Evolutionary conservation across 202 grass and related monocot genomes (phyloP), one percentile per base, ranked within the genome.

Genomic region (Musa balbisiana): DNA sequence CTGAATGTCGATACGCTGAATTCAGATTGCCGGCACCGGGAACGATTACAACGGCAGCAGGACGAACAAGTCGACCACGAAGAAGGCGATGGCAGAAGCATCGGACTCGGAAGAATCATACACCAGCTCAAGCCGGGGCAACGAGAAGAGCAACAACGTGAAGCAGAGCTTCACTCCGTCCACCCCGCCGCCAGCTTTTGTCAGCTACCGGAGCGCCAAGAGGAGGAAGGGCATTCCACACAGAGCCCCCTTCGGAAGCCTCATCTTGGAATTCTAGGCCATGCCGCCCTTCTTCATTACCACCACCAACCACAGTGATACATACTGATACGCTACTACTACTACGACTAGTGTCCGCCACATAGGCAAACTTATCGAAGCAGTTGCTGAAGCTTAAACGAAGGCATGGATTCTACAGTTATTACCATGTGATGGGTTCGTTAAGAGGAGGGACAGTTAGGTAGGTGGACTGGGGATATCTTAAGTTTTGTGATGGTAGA

Each of bases 191-290:
- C 33, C 43, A 0, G 1, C 67, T 9, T 9, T 19, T 2, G 33
- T 12, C 63, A 25, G 63, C 24, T 14, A 11, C 63, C 9, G 63
- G 63, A 65, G 67, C 17, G 16, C 27, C 49, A 49, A 21, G 49
- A 70, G 67, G 67, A 51, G 67, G 67, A 70, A 70, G 67, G 33
- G 33, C 17, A 51, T 70, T 51, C 67, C 67, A 16, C 67, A 51
- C 67, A 49, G 67, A 3, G 67, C 67, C 17, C 67, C 67, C 14
- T 70, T 70, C 9, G 26, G 66, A 43, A 69, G 66, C 66, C 29
- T 50, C 66, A 17, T 19, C 29, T 19, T 69, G 29, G 66, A 69
- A 1, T 49, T 49, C 66, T 69, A 69, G 33, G 15, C 24, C 0
- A 19, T 11, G 21, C 21, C 20, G 9, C 17, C 9, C 33, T 43